Base-by-base conservation (phyloP, 1,139 yeast genomes). In the Scheffersomyces insectosa region DNA sequence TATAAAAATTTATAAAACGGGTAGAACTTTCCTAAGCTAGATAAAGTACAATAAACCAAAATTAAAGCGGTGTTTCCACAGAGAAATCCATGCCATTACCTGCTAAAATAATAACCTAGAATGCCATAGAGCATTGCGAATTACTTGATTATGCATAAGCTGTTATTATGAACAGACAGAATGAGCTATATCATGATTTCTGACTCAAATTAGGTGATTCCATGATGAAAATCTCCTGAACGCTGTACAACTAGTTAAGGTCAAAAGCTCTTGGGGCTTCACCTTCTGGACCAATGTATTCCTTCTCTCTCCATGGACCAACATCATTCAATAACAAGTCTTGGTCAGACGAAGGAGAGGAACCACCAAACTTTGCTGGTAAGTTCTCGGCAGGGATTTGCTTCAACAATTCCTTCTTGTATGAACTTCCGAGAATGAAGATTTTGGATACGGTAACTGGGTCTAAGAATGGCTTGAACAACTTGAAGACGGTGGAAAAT, bases 371-470 rank as follows among this genome's bases (percentile, higher is more conserved):
- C 71, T 88, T 89, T 43, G 60, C 75, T 41, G 99, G 99, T 63
- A 93, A 79, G 75, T 93, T 91, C 68, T 89, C 95, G 4, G 85
- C 82, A 14, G 98, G 97, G 52, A 93, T 87, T 72, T 93, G 99
- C 63, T 88, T 87, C 59, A 90, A 77, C 57, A 93, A 78, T 54
- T 90, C 97, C 57, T 82, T 78, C 62, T 85, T 77, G 71, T 93
- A 93, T 46, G 82, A 75, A 33, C 83, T 70, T 45, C 97, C 93
- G 59, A 91, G 75, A 51, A 93, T 89, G 73, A 84, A 88, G 63
- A 93, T 93, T 74, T 93, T 93, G 42, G 95, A 85, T 33, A 93
- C 98, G n/a, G 99, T 93, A 44, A 93, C 98, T 4, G 98, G 98
- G 65, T 93, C 99, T 61, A 93, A 79, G 70, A 93, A 91, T 47